Evolutionary conservation across 176 grass and related monocot genomes (phyloP).

Genomic region (Eragrostis nindensis): DNA sequence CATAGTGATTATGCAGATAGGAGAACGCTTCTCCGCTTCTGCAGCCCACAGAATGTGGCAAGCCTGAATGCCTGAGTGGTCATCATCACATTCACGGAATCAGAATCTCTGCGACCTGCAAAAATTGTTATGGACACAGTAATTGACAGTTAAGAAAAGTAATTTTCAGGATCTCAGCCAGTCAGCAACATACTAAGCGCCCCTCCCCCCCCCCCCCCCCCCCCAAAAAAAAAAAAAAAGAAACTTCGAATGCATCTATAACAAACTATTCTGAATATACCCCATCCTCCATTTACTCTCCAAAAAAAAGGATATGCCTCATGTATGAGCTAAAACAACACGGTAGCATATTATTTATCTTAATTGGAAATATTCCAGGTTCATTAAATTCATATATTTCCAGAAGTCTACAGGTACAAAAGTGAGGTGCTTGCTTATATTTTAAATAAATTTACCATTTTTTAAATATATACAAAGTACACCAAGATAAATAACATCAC

Average conservation of each 20-base stretch:
- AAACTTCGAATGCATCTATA: no score
- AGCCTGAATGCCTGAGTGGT: background rate
- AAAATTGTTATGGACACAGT: conserved; percentile 5
- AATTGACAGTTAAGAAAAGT: background rate
- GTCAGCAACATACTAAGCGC: background rate
- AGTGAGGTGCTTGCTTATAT: background rate
- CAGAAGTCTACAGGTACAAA: background rate
- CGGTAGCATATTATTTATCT: background rate
- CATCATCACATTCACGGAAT: background rate
- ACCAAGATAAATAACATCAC: background rate
- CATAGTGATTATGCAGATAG: background rate
- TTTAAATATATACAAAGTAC: background rate
- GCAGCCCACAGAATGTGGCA: background rate
- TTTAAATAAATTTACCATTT: background rate
- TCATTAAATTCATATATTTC: background rate
- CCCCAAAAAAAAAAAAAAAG: no score
- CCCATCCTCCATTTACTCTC: no score
- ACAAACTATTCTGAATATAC: no score
- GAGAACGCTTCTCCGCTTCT: background rate
- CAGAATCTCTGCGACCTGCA: conserved; percentile 22
- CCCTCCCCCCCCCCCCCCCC: no score
- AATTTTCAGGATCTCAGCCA: background rate
- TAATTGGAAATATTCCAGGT: background rate
- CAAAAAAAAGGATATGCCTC: background rate
- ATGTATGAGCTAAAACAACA: background rate